Base-by-base conservation (phyloP, 305 asterid genomes). In the Plantago rigida region DNA sequence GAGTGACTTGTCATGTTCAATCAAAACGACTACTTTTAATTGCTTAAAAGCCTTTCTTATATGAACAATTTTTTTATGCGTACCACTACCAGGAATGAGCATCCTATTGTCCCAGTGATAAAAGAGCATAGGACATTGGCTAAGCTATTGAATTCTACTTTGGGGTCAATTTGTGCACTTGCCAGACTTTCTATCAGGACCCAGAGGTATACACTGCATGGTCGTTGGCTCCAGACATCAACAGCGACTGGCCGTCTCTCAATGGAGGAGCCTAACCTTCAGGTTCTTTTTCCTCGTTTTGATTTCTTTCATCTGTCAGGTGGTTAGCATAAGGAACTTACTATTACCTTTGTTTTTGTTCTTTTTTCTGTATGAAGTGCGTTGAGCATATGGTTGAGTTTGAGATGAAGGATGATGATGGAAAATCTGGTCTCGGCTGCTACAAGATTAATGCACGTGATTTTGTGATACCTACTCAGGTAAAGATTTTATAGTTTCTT, bases 221-320 rank as follows among this genome's bases (percentile, higher is more conserved):
- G 99, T 60, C 97, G 77, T 82, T 89, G 99, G 99, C 94, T 89
- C 76, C 99, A 93, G 81, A 93, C 97, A 22, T 87, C 97, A 59
- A 93, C 99, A 28, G 94, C 97, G 41, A 93, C 99, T 29, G 99
- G 97, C 47, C 78, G 97, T 53, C 92, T 93, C 69, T 89, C 99
- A 42, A 89, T 89, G 95, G 97, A 89, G 80, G 97, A 93, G 69
- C 99, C 99, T 55, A 92, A 92, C 67, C 99, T 92, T 72, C 99
- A 92, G 99, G 99, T 92, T 63, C 51, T 39, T 53, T 55, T 73
- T 51, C 59, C 4, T 31, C 31, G 46, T 9, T 10, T 59, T 69
- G 53, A 50, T 63, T n/a, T 13, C n/a, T 24, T 26, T 53, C 63
- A 26, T 56, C 11, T 29, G 24, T 13, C 9, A 28, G 45, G 45